phyloP scores from a whole-genome alignment of 2,329 filamentous ascomycete genomes.

The Clarireedia homoeocarpa region DNA sequence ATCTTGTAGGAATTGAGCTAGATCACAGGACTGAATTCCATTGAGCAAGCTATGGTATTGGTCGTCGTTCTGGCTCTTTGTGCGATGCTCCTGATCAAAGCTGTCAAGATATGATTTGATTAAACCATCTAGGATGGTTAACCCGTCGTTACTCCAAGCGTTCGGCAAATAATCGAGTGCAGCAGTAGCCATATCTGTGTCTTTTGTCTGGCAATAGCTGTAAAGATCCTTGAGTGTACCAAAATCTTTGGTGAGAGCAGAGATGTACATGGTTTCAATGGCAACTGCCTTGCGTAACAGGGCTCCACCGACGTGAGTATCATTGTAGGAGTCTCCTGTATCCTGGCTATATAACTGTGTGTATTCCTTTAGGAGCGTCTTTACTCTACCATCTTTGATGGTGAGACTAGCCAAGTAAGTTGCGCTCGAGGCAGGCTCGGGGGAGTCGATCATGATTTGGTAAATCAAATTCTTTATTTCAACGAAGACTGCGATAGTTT shows the following conservation, averaged over 20 bases:
- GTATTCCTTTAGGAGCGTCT: neutral
- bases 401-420: neutral
- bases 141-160: slow-evolving; percentile 6
- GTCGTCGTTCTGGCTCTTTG: neutral
- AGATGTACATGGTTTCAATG: slow-evolving; percentile 10
- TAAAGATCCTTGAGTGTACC: slow-evolving; percentile 3
- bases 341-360: no score
- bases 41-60: neutral
- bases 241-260: slow-evolving; percentile 6
- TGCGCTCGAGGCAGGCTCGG: neutral
- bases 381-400: neutral
- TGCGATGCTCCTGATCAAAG: neutral
- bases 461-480: slow-evolving; percentile 28
- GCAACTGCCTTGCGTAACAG: slow-evolving; percentile 9
- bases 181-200: slow-evolving; percentile 8
- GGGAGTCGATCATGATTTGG: neutral
- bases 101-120: neutral
- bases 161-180: slow-evolving; percentile 12
- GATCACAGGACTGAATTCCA: slow-evolving; percentile 1
- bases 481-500: slow-evolving; percentile 28
- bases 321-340: neutral
- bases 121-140: neutral
- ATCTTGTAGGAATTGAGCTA: slow-evolving; percentile 2
- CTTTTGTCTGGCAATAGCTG: neutral
- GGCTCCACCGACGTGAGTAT: neutral